A percentile compares a stretch with the other conserved stretches of the same genome.
phyloP scores from a whole-genome alignment of 2,329 filamentous ascomycete genomes.

The Fusarium tuaranense region DNA sequence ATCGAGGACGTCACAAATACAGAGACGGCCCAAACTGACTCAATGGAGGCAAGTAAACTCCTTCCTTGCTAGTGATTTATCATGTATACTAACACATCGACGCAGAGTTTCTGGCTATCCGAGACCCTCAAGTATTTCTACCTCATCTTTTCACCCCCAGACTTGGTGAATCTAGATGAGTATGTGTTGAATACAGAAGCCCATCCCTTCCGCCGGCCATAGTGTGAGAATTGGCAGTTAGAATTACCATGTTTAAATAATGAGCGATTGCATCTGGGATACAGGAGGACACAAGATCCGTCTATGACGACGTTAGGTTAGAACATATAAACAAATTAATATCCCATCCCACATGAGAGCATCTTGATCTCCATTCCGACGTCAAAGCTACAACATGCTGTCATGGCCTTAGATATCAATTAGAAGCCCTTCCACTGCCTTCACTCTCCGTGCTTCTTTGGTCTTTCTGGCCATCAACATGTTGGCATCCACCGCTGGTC shows the following conservation, averaged over 20 bases:
- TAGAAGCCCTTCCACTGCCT: slow-evolving; percentile 18
- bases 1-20: slow-evolving; percentile 56
- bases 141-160: slow-evolving; percentile 74
- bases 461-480: not conserved
- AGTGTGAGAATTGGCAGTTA: not conserved
- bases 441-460: not conserved
- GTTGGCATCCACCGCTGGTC: not conserved
- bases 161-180: slow-evolving; percentile 73
- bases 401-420: slow-evolving; percentile 21
- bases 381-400: not conserved
- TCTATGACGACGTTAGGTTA: not conserved
- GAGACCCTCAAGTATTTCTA: slow-evolving; percentile 84
- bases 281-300: not conserved
- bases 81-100: not conserved
- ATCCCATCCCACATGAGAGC: not conserved
- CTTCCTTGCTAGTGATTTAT: not conserved
- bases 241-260: not conserved
- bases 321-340: not conserved
- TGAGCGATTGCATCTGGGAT: not conserved
- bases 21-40: slow-evolving; percentile 60
- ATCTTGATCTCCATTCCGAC: not conserved
- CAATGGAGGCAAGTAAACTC: slow-evolving; percentile 65
- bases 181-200: slow-evolving; percentile 71
- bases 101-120: slow-evolving; percentile 77
- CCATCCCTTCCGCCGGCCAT: slow-evolving; percentile 54